Evolutionary conservation across 352 stramenopile species (phyloP), one percentile per base, ranked within the genome.

Genomic region (Peronosclerospora sorghi): DNA sequence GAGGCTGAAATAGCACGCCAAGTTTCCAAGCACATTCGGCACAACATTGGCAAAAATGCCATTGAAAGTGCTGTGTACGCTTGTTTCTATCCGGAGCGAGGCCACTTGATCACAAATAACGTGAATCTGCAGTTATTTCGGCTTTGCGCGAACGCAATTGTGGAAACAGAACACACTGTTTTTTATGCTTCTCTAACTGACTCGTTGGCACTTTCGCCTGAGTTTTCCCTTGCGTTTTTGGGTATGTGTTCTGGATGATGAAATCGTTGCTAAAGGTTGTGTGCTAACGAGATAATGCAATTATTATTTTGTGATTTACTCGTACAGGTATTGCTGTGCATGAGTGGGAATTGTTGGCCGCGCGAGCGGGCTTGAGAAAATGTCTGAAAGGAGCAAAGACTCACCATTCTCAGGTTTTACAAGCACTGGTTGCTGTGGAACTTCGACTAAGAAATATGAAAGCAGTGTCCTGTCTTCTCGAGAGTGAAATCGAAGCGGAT

Each of bases 301-400:
- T 8, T 40, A n/a, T n/a, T n/a, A n/a, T 20, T 20, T 24, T 41
- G 32, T 36, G 43, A 39, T 13, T 14, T 32, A 39, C 9, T 7
- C 37, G 38, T 41, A 18, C 38, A 81, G 66, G 57, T n/a, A 36
- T 52, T 30, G 69, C 63, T 20, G 42, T 30, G 23, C 54, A 76
- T 21, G 60, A 72, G 20, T 81, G 66, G 66, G 69, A 81, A 41
- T 54, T 64, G 28, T 45, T 70, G 17, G 62, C 65, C 13, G 61
- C 70, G 1, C 64, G 66, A 32, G 46, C 51, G 36, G 55, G 42
- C n/a, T 40, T 81, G 19, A 44, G 43, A 35, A 65, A 45, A 45
- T 64, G 60, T 27, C 45, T 78, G 15, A 10, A 19, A 24, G 56
- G 59, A 9, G 17, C 54, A 18, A 63, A 64, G 30, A 64, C 45